These are phyloP conservation scores for Pythium coloratum DNA, from an alignment of 352 stramenopile genomes.

Conservation along the genomic window DNA sequence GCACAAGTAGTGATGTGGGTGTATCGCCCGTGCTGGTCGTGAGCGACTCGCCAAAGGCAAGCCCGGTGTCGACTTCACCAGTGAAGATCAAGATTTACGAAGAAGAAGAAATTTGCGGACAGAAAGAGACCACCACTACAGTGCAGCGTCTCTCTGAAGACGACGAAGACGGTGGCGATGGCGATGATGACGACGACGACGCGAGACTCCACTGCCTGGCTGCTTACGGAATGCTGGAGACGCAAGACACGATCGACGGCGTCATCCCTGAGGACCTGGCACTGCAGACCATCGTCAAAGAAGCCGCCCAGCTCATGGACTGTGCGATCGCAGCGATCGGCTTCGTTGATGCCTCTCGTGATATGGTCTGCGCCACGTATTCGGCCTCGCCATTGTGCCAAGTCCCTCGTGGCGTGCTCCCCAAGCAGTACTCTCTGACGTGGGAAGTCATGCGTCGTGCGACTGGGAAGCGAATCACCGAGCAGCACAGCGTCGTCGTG, in stretches of 20 bases:
- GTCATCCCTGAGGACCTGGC: slow-evolving; percentile 23
- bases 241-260: slow-evolving; percentile 2
- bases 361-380: slow-evolving; percentile 61
- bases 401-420: slow-evolving; percentile 37
- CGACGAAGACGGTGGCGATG: slow-evolving; percentile 20
- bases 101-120: slow-evolving; percentile 2
- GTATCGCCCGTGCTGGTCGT: neutral
- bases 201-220: slow-evolving; percentile 39
- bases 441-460: slow-evolving; percentile 56
- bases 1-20: neutral
- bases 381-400: slow-evolving; percentile 25
- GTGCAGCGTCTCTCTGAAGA: slow-evolving; percentile 24
- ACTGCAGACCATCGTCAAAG: slow-evolving; percentile 44
- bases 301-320: slow-evolving; percentile 48
- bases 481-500: slow-evolving; percentile 36
- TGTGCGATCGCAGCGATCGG: slow-evolving; percentile 60
- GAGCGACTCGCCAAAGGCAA: neutral
- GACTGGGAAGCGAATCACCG: slow-evolving; percentile 10
- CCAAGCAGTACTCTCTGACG: slow-evolving; percentile 56
- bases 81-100: neutral
- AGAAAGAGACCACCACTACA: neutral
- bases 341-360: slow-evolving; percentile 58
- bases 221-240: slow-evolving; percentile 59
- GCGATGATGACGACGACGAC: slow-evolving; percentile 38
- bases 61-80: neutral